Evolutionary conservation across 441 rosid genomes (phyloP), one percentile per base, ranked within the genome.

Genomic region (Pelargonium hybrid): DNA sequence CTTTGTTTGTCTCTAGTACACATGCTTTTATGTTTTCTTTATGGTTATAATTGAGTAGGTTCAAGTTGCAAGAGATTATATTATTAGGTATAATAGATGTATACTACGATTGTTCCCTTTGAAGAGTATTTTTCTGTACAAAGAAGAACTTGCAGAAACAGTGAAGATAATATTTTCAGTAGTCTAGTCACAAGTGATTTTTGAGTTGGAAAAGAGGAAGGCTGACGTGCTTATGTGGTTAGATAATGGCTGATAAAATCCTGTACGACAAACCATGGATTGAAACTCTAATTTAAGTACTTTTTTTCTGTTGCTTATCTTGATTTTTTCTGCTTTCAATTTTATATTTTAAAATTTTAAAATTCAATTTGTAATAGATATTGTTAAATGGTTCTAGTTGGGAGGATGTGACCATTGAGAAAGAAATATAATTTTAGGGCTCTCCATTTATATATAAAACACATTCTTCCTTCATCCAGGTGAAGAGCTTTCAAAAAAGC

Each of bases 401-500:
- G 26, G 26, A 23, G 26, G 26, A 23, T 23, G 26, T 2, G 26
- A 2, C 31, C 31, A 29, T 29, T 29, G 1, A 4, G 31, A 29
- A 29, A 29, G 31, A 29, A 29, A 29, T 29, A 29, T 29, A 29
- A 29, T 29, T 29, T 29, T 29, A 5, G 11, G 15, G 47, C 68
- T 65, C 48, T 10, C 26, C 5, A 20, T 61, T 13, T 25, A 31
- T 25, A 25, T 61, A 61, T 41, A 5, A 67, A 65, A 73, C 10
- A 65, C 69, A 66, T 75, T 74, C 48, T 23, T 68, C 62, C 74
- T 26, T 61, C 50, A 59, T 65, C 62, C 85, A 95, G 99, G 99
- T 69, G 98, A 95, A 83, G 97, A 95, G 79, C 99, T 95, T 82
- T 95, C 99, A 11, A 95, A 91, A 83, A 92, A 90, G 80, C 99